phyloP scores from a whole-genome alignment of 352 stramenopile species.

The Phytopythium aichiense region DNA sequence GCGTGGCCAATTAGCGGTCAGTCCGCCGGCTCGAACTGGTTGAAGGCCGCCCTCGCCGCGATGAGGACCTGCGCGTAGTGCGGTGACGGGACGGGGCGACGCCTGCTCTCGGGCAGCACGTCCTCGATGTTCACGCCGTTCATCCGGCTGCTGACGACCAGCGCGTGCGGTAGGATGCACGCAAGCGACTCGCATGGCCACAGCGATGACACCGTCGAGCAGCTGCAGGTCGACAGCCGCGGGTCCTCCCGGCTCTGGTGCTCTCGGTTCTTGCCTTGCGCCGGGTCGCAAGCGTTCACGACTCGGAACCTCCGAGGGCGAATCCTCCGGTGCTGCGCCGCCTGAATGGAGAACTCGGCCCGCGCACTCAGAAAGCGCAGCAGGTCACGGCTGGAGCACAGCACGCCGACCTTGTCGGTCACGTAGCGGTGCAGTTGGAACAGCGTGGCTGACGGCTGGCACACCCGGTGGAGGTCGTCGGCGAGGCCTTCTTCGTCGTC shows the following conservation, averaged over 20 bases:
- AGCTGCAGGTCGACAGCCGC: conserved; percentile 38
- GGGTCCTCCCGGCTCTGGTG: conserved; percentile 28
- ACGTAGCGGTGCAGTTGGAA: conserved; percentile 58
- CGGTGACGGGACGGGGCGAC: not conserved
- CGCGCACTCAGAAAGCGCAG: conserved; percentile 34
- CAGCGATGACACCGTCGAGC: conserved; percentile 18
- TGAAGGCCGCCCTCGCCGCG: conserved; percentile 26
- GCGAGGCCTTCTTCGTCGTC: conserved; percentile 31
- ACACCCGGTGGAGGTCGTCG: conserved; percentile 27
- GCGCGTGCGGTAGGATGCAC: conserved; percentile 49
- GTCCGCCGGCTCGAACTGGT: not conserved
- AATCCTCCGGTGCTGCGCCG: conserved; percentile 19
- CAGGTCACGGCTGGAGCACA: conserved; percentile 35
- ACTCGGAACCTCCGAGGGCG: conserved; percentile 20
- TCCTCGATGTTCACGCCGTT: conserved; percentile 8
- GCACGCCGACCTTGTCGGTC: conserved; percentile 36
- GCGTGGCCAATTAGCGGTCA: not conserved
- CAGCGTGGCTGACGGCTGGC: conserved; percentile 52
- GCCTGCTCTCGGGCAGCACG: not conserved
- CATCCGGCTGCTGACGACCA: conserved; percentile 34
- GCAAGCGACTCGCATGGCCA: conserved; percentile 49
- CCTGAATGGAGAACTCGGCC: conserved; percentile 37
- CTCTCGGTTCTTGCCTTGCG: conserved; percentile 11
- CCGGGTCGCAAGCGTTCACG: conserved; percentile 18
- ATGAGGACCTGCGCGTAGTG: conserved; percentile 34